A percentile compares a stretch with the other conserved stretches of the same genome.
Conservation (phyloP, 2,329 filamentous ascomycete species). For the Aspergillus sp. region DNA sequence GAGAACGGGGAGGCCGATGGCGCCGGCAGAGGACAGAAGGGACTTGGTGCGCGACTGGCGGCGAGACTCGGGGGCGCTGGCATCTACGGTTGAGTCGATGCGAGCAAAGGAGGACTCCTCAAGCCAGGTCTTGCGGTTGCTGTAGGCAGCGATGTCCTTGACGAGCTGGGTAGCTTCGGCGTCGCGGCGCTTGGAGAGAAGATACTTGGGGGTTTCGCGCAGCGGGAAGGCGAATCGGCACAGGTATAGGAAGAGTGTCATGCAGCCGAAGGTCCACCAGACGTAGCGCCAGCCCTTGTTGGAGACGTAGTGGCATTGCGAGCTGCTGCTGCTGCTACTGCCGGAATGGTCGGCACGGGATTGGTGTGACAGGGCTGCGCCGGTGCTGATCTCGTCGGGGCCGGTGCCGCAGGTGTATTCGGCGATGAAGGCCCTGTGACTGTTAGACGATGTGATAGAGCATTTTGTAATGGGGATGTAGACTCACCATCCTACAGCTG, state of each 20-base stretch:
- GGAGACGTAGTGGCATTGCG: constrained; percentile 22
- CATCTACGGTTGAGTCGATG: constrained; percentile 21
- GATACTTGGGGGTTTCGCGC: constrained; percentile 22
- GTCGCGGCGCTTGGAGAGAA: constrained; percentile 19
- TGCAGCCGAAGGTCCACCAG: constrained; percentile 26
- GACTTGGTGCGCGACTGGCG: constrained; percentile 1
- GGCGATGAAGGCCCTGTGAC: constrained; percentile 22
- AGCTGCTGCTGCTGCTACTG: constrained; percentile 14
- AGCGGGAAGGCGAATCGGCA: constrained; percentile 21
- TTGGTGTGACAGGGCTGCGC: constrained; percentile 8
- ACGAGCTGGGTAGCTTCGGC: constrained; percentile 22
- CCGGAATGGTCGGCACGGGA: constrained; percentile 3
- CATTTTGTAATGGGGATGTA: neutral
- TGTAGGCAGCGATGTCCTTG: constrained; percentile 21
- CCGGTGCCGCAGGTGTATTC: constrained; percentile 26
- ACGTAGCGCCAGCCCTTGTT: constrained; percentile 28
- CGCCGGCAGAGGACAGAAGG: constrained; percentile 6
- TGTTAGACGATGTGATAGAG: neutral
- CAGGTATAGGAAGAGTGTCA: constrained; percentile 23
- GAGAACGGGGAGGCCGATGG: constrained; percentile 7
- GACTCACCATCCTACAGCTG: constrained; percentile 22
- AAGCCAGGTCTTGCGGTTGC: constrained; percentile 21
- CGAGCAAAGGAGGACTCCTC: constrained; percentile 20
- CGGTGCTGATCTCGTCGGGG: constrained; percentile 20
- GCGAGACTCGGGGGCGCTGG: constrained; percentile 1